A percentile compares a stretch with the other conserved stretches of the same genome.
phyloP scores from a whole-genome alignment of 345 rosid species.

The Salix brachista region DNA sequence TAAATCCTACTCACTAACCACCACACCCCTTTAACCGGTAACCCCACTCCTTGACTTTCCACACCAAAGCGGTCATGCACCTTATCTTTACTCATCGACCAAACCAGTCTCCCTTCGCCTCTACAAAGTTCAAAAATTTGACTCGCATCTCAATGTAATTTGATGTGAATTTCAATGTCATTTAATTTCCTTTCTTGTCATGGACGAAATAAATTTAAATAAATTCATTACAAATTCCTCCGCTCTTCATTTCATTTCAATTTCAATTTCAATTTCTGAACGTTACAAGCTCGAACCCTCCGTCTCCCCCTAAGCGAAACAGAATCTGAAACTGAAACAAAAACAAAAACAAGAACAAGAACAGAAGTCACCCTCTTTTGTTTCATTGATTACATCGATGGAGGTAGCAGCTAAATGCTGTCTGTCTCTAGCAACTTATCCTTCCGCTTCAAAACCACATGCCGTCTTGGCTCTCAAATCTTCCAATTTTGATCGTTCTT shows the following conservation, averaged over 20 bases:
- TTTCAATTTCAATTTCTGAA: slow-evolving; percentile 17
- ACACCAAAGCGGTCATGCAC: background rate
- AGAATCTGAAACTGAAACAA: too few species aligned
- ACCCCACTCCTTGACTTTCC: slow-evolving; percentile 4
- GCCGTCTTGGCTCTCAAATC: background rate
- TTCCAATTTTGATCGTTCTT: background rate
- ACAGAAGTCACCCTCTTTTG: background rate
- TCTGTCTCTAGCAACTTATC: background rate
- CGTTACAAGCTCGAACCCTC: background rate
- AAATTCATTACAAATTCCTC: background rate
- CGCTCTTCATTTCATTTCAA: slow-evolving; percentile 3
- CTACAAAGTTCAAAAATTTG: slow-evolving; percentile 6
- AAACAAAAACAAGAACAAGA: background rate
- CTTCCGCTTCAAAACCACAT: background rate
- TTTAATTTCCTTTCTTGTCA: background rate
- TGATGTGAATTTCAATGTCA: slow-evolving; percentile 30
- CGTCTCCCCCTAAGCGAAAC: background rate
- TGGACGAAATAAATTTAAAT: background rate
- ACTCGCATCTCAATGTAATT: slow-evolving; percentile 28
- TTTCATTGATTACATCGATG: background rate
- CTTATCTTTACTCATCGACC: background rate
- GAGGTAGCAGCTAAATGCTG: background rate
- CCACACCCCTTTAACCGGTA: slow-evolving; percentile 5
- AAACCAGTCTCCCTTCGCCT: slow-evolving; percentile 8
- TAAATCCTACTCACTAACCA: slow-evolving; percentile 9